Evolutionary conservation across 805 yeast species (phyloP), one percentile per base, ranked within the genome.

Genomic region (Wickerhamiella alocasiicola): DNA sequence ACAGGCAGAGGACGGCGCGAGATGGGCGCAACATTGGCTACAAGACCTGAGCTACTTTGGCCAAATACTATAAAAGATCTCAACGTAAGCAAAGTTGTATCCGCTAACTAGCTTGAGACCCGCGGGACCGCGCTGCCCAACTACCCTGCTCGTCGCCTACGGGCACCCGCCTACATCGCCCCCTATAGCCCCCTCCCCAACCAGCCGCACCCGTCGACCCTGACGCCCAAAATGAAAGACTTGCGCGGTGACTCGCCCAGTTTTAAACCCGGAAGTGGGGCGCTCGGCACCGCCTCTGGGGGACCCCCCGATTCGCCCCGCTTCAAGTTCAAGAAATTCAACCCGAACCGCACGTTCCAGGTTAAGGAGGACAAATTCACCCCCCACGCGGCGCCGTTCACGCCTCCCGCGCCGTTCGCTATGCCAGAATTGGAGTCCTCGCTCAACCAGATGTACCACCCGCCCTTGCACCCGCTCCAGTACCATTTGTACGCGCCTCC

Each of bases 401-500:
- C 41, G 29, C 31, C 41, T 6, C 35, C 41, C 5, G 31, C 24
- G n/a, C 25, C 35, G 9, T 37, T 28, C 17, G 11, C 35, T 17
- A 26, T 25, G 25, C 27, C 32, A 12, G 29, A 28, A 9, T 2
- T 37, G 4, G 35, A 29, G 29, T 21, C 20, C 16, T 16, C 17
- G 6, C 41, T 37, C 34, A 37, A 25, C 19, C 27, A 40, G 24
- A 36, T 46, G 43, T 48, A 51, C 43, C 55, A 47, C 23, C 48
- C 54, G 28, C 53, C 55, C 5, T 31, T 50, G 38, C 49, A 52
- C 34, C 59, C 62, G 49, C 62, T 82, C 32, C 84, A 84, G 53
- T 81, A 82, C 56, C 95, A 87, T 60, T 61, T 84, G 29, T 87
- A 88, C 60, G 91, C 95, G 0, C 96, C 96, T 2, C 70, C 74